Evolutionary conservation across 140 eudicot genomes (phyloP).

Genomic region (Stevia rebaudiana): DNA sequence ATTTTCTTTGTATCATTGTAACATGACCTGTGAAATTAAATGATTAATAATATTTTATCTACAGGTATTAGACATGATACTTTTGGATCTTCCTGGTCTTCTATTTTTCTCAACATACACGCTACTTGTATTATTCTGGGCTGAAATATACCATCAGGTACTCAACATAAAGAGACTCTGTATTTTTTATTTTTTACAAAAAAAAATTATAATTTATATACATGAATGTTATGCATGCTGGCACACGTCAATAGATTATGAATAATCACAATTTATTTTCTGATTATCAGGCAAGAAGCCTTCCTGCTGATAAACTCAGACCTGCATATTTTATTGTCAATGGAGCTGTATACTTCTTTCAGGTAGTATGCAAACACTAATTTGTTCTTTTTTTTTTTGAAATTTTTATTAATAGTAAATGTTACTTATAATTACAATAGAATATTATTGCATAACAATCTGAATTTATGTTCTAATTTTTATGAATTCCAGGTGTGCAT

Average conservation of each 20-base stretch:
- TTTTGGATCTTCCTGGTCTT: slow-evolving; percentile 90
- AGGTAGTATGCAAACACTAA: slow-evolving; percentile 37
- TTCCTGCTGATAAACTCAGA: slow-evolving; percentile 63
- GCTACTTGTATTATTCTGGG: slow-evolving; percentile 83
- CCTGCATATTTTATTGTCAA: slow-evolving; percentile 53
- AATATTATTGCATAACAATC: not conserved
- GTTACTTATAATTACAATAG: not conserved
- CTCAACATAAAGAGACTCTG: not conserved
- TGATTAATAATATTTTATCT: not conserved
- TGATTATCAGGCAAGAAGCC: slow-evolving; percentile 68
- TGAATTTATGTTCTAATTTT: not conserved
- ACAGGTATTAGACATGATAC: slow-evolving; percentile 55
- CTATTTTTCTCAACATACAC: slow-evolving; percentile 85
- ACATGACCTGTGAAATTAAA: not conserved
- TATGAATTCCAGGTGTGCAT: slow-evolving; percentile 41
- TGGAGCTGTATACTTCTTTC: slow-evolving; percentile 57
- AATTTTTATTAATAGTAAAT: not conserved
- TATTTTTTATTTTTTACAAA: not conserved
- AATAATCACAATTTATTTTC: not conserved
- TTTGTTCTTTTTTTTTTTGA: not conserved
- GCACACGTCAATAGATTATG: not conserved
- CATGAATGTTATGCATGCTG: not conserved
- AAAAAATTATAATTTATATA: not conserved
- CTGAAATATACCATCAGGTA: slow-evolving; percentile 88
- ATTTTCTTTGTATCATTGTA: not conserved